Conservation (phyloP, 768 basidiomycete species). For the Terana coerulea region DNA sequence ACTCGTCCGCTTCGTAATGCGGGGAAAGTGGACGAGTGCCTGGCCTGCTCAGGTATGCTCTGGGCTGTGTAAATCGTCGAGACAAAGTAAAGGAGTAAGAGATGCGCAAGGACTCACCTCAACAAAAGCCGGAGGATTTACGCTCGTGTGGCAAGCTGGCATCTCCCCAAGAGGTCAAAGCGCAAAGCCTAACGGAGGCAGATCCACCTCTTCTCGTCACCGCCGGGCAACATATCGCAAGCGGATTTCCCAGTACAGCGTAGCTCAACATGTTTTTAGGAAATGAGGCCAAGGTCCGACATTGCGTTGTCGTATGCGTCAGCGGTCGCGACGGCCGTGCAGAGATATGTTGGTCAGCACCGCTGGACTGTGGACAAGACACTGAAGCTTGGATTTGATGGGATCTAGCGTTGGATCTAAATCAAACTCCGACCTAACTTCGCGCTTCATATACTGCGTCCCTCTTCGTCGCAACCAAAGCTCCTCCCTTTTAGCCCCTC, state of each 20-base stretch:
- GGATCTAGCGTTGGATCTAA: conserved; percentile 5
- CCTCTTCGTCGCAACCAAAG: conserved; percentile 2
- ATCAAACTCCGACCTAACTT: conserved; percentile 4
- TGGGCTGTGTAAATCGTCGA: not conserved
- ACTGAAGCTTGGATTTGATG: not conserved
- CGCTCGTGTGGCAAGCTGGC: not conserved
- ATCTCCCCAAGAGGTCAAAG: no score
- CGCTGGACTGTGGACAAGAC: not conserved
- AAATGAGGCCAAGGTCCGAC: not conserved
- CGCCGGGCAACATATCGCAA: no score
- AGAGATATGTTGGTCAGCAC: conserved; percentile 1
- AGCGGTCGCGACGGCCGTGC: not conserved
- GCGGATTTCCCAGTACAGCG: no score
- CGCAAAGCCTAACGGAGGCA: no score
- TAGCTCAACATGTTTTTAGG: not conserved
- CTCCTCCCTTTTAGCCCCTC: conserved; percentile 1
- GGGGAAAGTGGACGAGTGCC: conserved; percentile 4
- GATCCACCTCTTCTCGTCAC: no score
- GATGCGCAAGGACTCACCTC: not conserved
- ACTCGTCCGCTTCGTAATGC: not conserved
- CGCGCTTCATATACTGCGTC: conserved; percentile 7
- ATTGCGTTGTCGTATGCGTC: not conserved
- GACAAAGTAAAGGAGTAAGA: not conserved
- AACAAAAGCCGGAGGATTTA: not conserved
- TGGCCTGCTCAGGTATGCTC: not conserved